These are phyloP conservation scores for Usnea hakonensis DNA, from an alignment of 495 filamentous ascomycete species.

Conservation along the genomic window DNA sequence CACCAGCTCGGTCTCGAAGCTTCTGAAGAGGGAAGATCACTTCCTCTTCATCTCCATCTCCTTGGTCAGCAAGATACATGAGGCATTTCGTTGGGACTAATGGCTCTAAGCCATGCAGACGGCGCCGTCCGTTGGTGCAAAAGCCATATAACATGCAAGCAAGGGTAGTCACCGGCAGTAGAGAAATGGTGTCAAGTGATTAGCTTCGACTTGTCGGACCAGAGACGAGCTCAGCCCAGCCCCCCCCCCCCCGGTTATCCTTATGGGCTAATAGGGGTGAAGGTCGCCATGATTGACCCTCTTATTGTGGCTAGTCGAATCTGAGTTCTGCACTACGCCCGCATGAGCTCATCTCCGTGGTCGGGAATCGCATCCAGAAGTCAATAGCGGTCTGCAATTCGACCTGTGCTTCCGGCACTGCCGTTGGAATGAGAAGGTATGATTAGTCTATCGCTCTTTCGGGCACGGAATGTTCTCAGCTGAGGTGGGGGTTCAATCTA, in stretches of 20 bases:
- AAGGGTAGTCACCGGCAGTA: neutral
- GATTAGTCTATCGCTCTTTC: neutral
- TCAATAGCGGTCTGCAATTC: neutral
- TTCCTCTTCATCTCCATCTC: neutral
- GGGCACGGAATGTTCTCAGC: neutral
- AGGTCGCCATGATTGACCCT: neutral
- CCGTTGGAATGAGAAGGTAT: neutral
- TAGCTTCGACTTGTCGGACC: neutral
- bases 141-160: neutral
- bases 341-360: neutral
- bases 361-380: neutral
- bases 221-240: neutral
- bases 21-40: neutral
- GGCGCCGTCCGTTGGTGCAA: neutral
- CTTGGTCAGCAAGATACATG: neutral
- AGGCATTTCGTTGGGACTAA: neutral
- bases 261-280: neutral
- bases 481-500: neutral
- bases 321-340: neutral
- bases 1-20: neutral
- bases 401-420: neutral
- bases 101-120: neutral
- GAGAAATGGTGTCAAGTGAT: neutral
- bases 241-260: neutral
- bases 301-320: neutral